Evolutionary conservation across 2,329 filamentous ascomycete species (phyloP).

Genomic region (Calycina herbarum): DNA sequence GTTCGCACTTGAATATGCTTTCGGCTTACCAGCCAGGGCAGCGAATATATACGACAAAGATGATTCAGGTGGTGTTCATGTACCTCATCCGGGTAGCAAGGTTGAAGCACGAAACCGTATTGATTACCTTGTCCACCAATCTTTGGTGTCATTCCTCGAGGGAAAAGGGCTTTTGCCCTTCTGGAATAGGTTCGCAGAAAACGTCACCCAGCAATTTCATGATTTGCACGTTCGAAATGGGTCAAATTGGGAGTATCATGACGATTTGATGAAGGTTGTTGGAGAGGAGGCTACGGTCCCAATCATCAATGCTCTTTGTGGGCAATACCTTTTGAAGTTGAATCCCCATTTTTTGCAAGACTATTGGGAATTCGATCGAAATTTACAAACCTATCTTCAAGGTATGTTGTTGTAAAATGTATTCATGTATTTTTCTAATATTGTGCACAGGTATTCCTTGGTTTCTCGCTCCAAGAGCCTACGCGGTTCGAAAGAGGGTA

Average conservation of each 20-base stretch:
- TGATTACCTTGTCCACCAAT: not conserved
- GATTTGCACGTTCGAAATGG: not conserved
- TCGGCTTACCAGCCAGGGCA: not conserved
- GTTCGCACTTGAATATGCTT: constrained; percentile 2
- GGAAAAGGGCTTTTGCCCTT: not conserved
- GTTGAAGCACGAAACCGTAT: not conserved
- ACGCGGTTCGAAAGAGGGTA: not conserved
- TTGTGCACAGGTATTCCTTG: not conserved
- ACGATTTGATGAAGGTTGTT: not conserved
- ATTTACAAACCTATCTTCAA: constrained; percentile 6
- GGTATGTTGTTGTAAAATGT: not conserved
- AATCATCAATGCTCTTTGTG: constrained; percentile 3
- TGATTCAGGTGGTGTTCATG: not conserved
- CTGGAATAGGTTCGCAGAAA: not conserved
- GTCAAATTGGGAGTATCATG: not conserved
- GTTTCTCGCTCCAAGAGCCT: constrained; percentile 4
- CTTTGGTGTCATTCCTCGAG: not conserved
- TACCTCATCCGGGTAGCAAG: not conserved
- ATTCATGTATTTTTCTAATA: not conserved
- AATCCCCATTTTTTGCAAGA: constrained; percentile 1
- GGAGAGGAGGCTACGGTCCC: not conserved
- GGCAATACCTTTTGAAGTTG: not conserved
- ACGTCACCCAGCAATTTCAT: not conserved
- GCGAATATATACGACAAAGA: not conserved
- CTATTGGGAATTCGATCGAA: constrained; percentile 5